Base-by-base conservation (phyloP, 345 rosid genomes). In the Sisymbrium irio region DNA sequence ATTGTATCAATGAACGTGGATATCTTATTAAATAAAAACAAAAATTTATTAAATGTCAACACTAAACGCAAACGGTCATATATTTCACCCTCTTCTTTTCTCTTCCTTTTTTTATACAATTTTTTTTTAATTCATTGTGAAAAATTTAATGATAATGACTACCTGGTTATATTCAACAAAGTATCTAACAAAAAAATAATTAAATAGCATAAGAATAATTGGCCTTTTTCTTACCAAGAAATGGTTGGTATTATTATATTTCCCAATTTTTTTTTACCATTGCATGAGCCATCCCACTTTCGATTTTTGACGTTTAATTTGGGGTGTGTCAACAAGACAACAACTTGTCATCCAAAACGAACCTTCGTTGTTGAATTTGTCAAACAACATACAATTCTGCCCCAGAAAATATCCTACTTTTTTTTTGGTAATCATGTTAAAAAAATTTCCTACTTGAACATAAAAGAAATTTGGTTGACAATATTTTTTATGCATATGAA, bases 301-400 rank as follows among this genome's bases (percentile, higher is more conserved):
- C 44, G 15, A 30, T 67, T 66, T 22, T 59, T 50, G 73, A 67
- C 78, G 67, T 66, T 47, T 47, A 22, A 1, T 22, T 22, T 1
- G 28, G 42, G 61, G 59, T 15, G 12, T 17, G 19, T 10, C 13
- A 0, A 66, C 47, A 49, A 47, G 35, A 40, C 17, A 7, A 25
- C 42, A 57, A 65, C 51, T 37, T 66, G 60, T 60, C 28, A 39
- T 65, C 54, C 59, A 13, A 8, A 18, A 28, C 0, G 36, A 66
- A 47, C 3, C 2, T 15, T 57, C 66, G 27, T 56, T 36, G 51
- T 65, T 73, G 72, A 74, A 36, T 65, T 65, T 36, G 41, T 74
- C 77, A 65, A 65, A 39, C 1, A 35, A 13, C 28, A 7, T 7
- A 28, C n/a, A n/a, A n/a, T n/a, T n/a, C n/a, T n/a, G n/a, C n/a